Evolutionary conservation across 305 asterid genomes (phyloP).

Genomic region (Solanum hybrid): DNA sequence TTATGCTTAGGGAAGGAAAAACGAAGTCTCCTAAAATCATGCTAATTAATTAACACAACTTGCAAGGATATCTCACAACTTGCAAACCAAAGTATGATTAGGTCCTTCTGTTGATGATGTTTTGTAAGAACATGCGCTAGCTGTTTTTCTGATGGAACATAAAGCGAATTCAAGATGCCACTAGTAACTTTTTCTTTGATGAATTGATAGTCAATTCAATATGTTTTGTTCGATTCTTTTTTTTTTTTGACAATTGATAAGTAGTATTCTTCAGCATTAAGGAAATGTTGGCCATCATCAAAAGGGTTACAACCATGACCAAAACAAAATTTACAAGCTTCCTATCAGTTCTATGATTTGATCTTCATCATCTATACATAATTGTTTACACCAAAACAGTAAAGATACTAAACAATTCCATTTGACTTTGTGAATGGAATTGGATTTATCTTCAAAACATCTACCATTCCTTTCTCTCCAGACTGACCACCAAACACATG

Average conservation of each 20-base stretch:
- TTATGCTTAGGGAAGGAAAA: not conserved
- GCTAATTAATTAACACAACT: not conserved
- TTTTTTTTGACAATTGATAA: not conserved
- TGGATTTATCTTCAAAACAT: not conserved
- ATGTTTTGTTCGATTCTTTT: not conserved
- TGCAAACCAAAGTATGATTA: not conserved
- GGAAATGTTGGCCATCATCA: not conserved
- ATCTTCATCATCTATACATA: not conserved
- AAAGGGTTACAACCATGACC: not conserved
- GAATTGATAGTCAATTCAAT: not conserved
- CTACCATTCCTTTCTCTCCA: not conserved
- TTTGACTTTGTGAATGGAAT: not conserved
- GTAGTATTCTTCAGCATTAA: not conserved
- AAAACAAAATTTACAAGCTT: not conserved
- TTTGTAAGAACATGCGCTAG: not conserved
- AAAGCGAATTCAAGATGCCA: not conserved
- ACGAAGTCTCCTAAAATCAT: not conserved
- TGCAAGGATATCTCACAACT: not conserved
- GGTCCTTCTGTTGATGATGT: not conserved
- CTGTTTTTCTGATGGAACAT: not conserved
- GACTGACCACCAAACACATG: not conserved
- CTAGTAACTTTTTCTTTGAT: not conserved
- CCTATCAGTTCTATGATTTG: not conserved
- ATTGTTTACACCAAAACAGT: not conserved
- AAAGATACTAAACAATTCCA: not conserved